phyloP scores from a whole-genome alignment of 2,329 filamentous ascomycete genomes.

The Aureobasidium pullulans region DNA sequence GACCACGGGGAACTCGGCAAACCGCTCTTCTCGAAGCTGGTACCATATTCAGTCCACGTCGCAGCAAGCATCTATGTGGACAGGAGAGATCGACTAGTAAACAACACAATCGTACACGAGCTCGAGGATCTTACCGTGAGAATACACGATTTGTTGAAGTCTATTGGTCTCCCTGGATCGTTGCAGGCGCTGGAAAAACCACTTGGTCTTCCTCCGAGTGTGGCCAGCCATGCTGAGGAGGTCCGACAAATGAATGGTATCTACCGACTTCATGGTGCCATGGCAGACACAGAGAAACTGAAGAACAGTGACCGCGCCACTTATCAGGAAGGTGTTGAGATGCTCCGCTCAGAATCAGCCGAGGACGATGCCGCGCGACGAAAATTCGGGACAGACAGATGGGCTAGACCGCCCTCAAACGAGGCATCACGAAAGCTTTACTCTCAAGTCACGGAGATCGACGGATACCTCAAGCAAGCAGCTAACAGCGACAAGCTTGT shows the following conservation, averaged over 20 bases:
- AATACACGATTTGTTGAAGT: slow-evolving; percentile 70
- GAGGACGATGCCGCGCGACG: slow-evolving; percentile 71
- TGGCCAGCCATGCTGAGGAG: slow-evolving; percentile 88
- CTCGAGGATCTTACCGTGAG: slow-evolving; percentile 73
- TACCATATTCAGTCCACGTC: slow-evolving; percentile 91
- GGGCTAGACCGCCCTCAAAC: slow-evolving; percentile 64
- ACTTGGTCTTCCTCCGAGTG: slow-evolving; percentile 73
- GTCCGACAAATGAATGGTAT: slow-evolving; percentile 85
- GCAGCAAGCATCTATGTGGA: slow-evolving; percentile 95
- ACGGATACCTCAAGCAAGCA: slow-evolving; percentile 73
- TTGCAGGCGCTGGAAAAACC: slow-evolving; percentile 93
- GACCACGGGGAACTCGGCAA: slow-evolving; percentile 74
- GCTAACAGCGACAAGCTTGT: slow-evolving; percentile 62
- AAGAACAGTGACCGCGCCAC: slow-evolving; percentile 68
- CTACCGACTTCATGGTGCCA: slow-evolving; percentile 65
- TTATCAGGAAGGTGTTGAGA: slow-evolving; percentile 75
- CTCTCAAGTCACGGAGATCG: slow-evolving; percentile 67
- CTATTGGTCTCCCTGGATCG: slow-evolving; percentile 82
- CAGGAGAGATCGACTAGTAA: slow-evolving; percentile 80
- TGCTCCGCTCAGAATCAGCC: slow-evolving; percentile 70
- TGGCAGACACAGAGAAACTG: slow-evolving; percentile 86
- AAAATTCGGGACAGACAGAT: slow-evolving; percentile 82
- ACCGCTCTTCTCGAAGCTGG: slow-evolving; percentile 81
- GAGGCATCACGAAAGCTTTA: slow-evolving; percentile 67
- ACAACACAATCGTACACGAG: slow-evolving; percentile 77